Conservation (phyloP, 1,139 yeast genomes). For the Candida sanyaensis region DNA sequence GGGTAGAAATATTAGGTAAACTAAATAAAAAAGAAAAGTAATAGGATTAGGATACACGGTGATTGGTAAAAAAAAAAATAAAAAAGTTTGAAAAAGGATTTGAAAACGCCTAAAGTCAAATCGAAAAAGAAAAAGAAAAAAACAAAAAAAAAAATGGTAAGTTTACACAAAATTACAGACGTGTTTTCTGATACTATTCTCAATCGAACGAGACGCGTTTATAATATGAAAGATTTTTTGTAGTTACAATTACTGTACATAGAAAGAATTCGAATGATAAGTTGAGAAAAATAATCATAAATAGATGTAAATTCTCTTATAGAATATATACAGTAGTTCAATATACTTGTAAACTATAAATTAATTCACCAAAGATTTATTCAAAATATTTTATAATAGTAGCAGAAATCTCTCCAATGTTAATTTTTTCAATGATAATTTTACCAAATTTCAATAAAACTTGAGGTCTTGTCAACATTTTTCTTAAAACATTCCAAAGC, state of each 20-base stretch:
- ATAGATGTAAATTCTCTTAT: no score
- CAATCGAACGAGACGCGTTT: not conserved
- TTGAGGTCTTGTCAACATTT: conserved; percentile 20
- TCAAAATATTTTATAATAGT: not conserved
- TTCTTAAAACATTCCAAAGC: conserved; percentile 19
- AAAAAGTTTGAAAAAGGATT: not conserved
- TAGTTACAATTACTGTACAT: not conserved
- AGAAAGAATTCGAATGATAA: not conserved
- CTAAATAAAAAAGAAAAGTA: conserved; percentile 4
- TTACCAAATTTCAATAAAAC: conserved; percentile 22
- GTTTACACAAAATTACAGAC: not conserved
- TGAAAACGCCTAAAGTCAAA: not conserved
- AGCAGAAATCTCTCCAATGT: not conserved
- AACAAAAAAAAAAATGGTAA: not conserved
- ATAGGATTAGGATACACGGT: not conserved
- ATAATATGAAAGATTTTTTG: not conserved
- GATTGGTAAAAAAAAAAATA: conserved; percentile 4
- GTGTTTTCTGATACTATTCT: not conserved
- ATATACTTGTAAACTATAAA: no score
- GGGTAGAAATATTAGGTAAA: not conserved
- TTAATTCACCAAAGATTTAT: not conserved
- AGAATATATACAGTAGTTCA: no score
- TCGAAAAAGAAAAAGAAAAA: not conserved
- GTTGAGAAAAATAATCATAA: not conserved
- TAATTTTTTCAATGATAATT: conserved; percentile 6